Conservation (phyloP, 2,329 filamentous ascomycete genomes). For the Paecilomyces fulvus region DNA sequence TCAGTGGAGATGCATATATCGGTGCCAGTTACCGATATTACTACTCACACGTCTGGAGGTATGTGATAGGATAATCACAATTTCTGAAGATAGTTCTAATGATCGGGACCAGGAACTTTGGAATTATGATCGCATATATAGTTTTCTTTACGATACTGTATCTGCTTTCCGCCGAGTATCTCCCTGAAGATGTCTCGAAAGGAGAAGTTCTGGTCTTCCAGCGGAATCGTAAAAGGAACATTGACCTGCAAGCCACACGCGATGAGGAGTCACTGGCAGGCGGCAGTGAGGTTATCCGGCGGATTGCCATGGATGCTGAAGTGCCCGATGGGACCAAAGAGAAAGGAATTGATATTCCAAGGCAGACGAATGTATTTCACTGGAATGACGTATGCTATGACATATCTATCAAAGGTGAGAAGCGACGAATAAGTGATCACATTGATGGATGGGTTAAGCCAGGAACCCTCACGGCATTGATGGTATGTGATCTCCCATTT, state of each 20-base stretch:
- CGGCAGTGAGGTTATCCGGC: too few species aligned
- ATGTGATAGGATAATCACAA: too few species aligned
- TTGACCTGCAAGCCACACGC: constrained; percentile 12
- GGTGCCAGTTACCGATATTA: constrained; percentile 49
- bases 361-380: constrained; percentile 71
- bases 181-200: constrained; percentile 62
- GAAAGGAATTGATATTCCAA: constrained; percentile 38
- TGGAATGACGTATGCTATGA: constrained; percentile 81
- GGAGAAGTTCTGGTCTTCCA: constrained; percentile 70
- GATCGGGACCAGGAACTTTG: constrained; percentile 44
- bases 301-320: too few species aligned
- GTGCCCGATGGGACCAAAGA: too few species aligned
- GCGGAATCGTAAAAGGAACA: constrained; percentile 52
- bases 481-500: constrained; percentile 36
- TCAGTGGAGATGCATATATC: constrained; percentile 54
- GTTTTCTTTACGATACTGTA: constrained; percentile 55
- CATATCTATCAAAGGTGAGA: constrained; percentile 69
- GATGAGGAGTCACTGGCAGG: constrained; percentile 8
- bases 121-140: constrained; percentile 58
- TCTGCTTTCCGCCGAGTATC: constrained; percentile 54
- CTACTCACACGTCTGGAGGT: constrained; percentile 51
- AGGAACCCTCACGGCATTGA: constrained; percentile 81
- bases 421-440: constrained; percentile 68
- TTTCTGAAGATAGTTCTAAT: too few species aligned
- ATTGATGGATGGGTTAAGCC: constrained; percentile 93